Conservation (phyloP, 2,329 filamentous ascomycete genomes). For the Epichloe aotearoae region DNA sequence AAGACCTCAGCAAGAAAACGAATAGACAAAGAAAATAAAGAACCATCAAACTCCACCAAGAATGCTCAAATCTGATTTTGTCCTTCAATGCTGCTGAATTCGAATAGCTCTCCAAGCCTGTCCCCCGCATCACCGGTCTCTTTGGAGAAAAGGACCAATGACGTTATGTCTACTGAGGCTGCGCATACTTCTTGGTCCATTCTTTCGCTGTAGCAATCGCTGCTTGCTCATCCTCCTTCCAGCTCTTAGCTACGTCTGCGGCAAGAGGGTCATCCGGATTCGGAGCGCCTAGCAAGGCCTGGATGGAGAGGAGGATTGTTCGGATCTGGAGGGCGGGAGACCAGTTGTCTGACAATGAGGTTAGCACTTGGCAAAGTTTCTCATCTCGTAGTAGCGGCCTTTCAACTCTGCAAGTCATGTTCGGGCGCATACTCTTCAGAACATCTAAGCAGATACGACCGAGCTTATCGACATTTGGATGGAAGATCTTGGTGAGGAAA, state of each 20-base stretch:
- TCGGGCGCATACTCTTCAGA: constrained; percentile 62
- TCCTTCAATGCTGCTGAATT: constrained; percentile 5
- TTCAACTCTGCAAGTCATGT: neutral
- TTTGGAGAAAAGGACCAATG: neutral
- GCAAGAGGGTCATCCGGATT: constrained; percentile 98
- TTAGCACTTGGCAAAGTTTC: neutral
- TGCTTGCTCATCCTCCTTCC: constrained; percentile 90
- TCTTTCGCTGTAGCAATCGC: constrained; percentile 86
- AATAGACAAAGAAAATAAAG: neutral
- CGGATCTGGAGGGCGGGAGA: constrained; percentile 94
- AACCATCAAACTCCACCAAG: constrained; percentile 12
- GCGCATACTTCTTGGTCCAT: constrained; percentile 79
- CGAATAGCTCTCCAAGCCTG: neutral
- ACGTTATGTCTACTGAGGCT: constrained; percentile 21
- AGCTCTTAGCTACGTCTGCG: constrained; percentile 92
- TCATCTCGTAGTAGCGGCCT: neutral
- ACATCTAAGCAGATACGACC: constrained; percentile 96
- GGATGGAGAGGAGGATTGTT: constrained; percentile 96
- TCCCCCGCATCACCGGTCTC: neutral
- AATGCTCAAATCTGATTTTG: constrained; percentile 10
- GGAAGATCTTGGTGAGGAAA: constrained; percentile 98
- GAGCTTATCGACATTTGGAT: constrained; percentile 96
- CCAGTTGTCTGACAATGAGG: constrained; percentile 67
- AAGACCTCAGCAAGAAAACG: neutral
- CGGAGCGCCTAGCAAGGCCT: constrained; percentile 86